phyloP scores from a whole-genome alignment of 169 alveolate species.

The Plasmodium cynomolgi region DNA sequence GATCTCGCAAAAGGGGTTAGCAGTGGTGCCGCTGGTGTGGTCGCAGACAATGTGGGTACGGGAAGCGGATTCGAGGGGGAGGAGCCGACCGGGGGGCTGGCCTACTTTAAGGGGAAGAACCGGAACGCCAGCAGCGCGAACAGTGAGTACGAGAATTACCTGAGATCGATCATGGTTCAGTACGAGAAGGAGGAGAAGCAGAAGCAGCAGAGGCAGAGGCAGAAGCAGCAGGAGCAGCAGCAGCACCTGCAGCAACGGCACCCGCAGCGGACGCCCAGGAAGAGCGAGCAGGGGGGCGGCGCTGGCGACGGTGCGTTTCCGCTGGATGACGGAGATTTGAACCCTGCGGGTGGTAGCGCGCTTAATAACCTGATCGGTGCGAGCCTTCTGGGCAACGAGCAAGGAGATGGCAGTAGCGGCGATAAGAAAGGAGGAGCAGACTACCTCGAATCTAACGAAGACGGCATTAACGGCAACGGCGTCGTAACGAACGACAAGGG shows the following conservation, averaged over 20 bases:
- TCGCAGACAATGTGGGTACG: neutral
- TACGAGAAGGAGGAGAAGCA: conserved; percentile 44
- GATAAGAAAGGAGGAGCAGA: neutral
- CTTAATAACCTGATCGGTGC: neutral
- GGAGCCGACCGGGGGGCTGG: neutral
- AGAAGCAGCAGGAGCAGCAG: neutral
- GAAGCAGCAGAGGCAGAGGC: neutral
- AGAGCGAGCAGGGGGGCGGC: neutral
- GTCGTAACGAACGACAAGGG: neutral
- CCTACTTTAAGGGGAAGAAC: neutral
- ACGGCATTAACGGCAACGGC: neutral
- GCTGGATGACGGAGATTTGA: neutral
- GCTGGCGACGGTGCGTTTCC: neutral
- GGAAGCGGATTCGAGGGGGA: neutral
- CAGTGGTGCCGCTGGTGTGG: neutral
- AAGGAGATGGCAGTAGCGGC: neutral
- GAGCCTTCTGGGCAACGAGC: neutral
- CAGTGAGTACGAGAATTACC: conserved; percentile 25
- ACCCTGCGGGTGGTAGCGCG: neutral
- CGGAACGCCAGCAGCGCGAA: neutral
- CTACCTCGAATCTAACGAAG: neutral
- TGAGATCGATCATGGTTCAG: conserved; percentile 48
- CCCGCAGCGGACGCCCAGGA: neutral
- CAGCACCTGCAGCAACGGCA: neutral
- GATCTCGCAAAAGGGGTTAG: neutral